phyloP scores from a whole-genome alignment of 2,329 filamentous ascomycete genomes.

The Phaeosphaeriaceae sp. region DNA sequence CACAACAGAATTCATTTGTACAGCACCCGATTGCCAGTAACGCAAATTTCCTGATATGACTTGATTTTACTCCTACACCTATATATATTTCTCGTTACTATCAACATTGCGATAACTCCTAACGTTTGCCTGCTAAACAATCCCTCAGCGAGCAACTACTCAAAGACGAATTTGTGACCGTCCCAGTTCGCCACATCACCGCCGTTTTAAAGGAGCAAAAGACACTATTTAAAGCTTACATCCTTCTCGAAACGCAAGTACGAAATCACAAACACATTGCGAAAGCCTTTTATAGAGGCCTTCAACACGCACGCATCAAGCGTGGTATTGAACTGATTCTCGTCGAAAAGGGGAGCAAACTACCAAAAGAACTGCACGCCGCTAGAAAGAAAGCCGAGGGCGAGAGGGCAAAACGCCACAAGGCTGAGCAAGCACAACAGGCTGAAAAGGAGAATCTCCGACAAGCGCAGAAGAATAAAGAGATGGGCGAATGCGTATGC shows the following conservation, averaged over 20 bases:
- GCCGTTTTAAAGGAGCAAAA: conserved; percentile 35
- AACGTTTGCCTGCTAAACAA: conserved; percentile 12
- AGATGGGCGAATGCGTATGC: conserved; percentile 70
- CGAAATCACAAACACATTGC: conserved; percentile 24
- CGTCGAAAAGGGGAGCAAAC: conserved; percentile 29
- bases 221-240: conserved; percentile 49
- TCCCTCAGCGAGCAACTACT: conserved; percentile 39
- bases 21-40: too few relatives aligned
- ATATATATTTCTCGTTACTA: too few relatives aligned
- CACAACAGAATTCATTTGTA: too few relatives aligned
- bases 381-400: conserved; percentile 31
- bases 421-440: conserved; percentile 25
- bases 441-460: conserved; percentile 47
- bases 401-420: conserved; percentile 29
- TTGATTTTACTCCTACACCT: too few relatives aligned
- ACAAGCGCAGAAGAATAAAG: conserved; percentile 43
- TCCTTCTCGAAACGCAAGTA: conserved; percentile 40
- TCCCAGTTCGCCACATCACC: conserved; percentile 47
- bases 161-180: conserved; percentile 51
- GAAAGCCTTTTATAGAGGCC: conserved; percentile 23
- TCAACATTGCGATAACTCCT: neutral
- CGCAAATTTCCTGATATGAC: too few relatives aligned
- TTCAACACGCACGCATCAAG: conserved; percentile 24
- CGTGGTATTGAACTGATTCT: conserved; percentile 24
- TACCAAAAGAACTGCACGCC: conserved; percentile 41